Conservation (phyloP, 202 grass and related monocot species). For the Schoenoplectus triqueter region DNA sequence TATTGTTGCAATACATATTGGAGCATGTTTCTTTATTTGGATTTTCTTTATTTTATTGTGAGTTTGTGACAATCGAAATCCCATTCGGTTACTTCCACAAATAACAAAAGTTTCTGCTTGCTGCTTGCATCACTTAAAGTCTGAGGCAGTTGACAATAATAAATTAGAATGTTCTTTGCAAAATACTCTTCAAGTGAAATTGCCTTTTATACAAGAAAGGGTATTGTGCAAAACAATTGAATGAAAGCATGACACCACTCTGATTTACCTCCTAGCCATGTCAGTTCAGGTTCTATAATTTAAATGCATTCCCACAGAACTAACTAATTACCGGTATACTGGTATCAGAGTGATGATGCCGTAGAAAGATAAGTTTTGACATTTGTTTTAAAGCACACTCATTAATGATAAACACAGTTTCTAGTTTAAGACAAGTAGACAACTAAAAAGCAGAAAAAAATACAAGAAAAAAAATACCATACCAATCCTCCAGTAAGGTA, state of each 20-base stretch:
- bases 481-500: constrained; percentile 63
- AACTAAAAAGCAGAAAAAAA: neutral
- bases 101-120: neutral
- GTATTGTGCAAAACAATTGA: too few species aligned
- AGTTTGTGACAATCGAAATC: neutral
- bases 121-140: too few species aligned
- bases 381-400: neutral
- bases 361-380: neutral
- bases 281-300: too few species aligned
- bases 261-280: too few species aligned
- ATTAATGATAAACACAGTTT: neutral
- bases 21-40: neutral
- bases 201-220: too few species aligned
- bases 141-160: too few species aligned
- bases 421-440: neutral
- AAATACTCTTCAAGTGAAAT: too few species aligned
- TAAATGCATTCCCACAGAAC: too few species aligned
- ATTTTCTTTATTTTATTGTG: neutral
- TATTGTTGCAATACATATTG: neutral
- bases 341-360: neutral
- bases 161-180: too few species aligned
- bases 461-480: constrained; percentile 14
- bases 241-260: too few species aligned
- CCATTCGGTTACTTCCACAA: neutral
- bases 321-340: neutral